Percentiles rank a stretch among this genome's conserved stretches.
Conservation (phyloP, 495 filamentous ascomycete genomes). For the Penicillium herquei region DNA sequence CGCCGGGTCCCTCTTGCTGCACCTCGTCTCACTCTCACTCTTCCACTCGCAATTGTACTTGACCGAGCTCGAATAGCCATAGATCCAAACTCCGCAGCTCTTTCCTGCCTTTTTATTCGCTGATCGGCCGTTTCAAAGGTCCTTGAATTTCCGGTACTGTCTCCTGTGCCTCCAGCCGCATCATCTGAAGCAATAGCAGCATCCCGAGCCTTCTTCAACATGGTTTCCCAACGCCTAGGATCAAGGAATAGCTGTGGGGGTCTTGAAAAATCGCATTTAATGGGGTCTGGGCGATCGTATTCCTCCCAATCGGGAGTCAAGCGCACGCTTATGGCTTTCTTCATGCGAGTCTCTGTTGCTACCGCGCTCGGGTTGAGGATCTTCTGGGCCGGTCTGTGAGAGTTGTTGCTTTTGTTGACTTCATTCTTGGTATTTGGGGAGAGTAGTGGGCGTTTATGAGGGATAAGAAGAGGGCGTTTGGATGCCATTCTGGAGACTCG, state of each 20-base stretch:
- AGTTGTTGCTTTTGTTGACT: neutral
- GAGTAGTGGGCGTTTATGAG: conserved; percentile 16
- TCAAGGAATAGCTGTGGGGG: conserved; percentile 27
- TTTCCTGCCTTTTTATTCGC: conserved; percentile 14
- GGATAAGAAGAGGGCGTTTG: conserved; percentile 15
- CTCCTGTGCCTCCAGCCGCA: neutral
- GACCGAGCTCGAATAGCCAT: conserved; percentile 33
- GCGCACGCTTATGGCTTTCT: neutral
- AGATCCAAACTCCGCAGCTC: conserved; percentile 31
- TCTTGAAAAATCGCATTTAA: conserved; percentile 16
- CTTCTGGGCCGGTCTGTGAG: conserved; percentile 6
- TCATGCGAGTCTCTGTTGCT: conserved; percentile 22
- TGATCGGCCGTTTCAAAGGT: conserved; percentile 17
- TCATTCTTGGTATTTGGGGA: neutral
- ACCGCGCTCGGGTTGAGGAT: conserved; percentile 24
- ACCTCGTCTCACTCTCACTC: conserved; percentile 9
- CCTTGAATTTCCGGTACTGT: neutral
- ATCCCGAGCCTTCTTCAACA: conserved; percentile 14
- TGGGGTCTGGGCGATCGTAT: neutral
- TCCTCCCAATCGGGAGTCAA: neutral
- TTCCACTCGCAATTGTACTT: conserved; percentile 22
- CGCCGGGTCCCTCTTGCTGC: neutral
- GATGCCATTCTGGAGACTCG: conserved; percentile 2
- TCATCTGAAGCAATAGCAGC: conserved; percentile 9
- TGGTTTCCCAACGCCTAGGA: conserved; percentile 21